Evolutionary conservation across 306 rosid genomes (phyloP).

Genomic region (Biancaea sappan): DNA sequence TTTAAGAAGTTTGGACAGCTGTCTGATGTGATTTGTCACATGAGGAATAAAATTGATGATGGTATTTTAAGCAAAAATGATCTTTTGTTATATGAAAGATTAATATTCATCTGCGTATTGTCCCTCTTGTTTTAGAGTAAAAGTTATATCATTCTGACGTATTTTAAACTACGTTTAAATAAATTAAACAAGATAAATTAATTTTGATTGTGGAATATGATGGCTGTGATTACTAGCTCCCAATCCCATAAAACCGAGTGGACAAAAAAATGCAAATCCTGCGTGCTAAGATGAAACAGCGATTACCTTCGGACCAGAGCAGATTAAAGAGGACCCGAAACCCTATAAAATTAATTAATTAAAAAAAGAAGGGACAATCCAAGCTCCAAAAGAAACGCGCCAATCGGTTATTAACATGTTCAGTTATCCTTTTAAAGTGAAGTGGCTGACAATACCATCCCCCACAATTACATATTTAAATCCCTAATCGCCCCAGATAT

Average conservation of each 20-base stretch:
- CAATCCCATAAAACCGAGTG: neutral
- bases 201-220: too few species aligned
- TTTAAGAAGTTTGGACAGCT: too few species aligned
- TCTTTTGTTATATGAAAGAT: too few species aligned
- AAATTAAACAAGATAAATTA: too few species aligned
- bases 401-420: neutral
- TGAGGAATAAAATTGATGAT: too few species aligned
- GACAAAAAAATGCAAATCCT: neutral
- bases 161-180: too few species aligned
- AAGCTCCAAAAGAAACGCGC: neutral
- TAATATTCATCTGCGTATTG: too few species aligned
- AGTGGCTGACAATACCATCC: neutral
- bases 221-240: too few species aligned
- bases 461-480: constrained; percentile 36
- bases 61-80: too few species aligned
- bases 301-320: neutral
- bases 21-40: too few species aligned
- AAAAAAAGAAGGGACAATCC: neutral
- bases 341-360: neutral
- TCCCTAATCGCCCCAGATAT: constrained; percentile 31
- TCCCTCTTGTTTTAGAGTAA: too few species aligned
- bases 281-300: constrained; percentile 24
- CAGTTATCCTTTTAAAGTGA: constrained; percentile 32
- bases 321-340: neutral
- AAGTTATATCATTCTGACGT: too few species aligned